Base-by-base conservation (phyloP, 2,329 filamentous ascomycete genomes). In the Neophaeococcomyces mojaviensis region DNA sequence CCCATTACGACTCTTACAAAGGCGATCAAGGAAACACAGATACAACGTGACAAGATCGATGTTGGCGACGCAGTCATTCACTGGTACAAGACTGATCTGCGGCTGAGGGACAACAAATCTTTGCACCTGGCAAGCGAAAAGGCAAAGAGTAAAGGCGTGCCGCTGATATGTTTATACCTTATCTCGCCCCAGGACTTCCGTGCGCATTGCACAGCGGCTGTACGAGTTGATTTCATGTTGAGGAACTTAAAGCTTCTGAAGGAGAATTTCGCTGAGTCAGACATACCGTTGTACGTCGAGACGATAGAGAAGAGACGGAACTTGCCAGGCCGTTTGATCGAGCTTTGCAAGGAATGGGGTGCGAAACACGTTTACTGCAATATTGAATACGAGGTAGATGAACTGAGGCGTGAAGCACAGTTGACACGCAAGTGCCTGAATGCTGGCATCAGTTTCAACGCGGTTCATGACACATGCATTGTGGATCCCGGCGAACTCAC, bases 301-400 rank as follows among this genome's bases (percentile, higher is more conserved):
- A 86, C 79, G 0, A 74, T 88, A 5, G 74, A 81, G 44, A 77
- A 78, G 56, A 72, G 88, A 28, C 82, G 73, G 51, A 64, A 72
- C 1, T 71, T 92, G 0, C 76, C 81, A 0, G 63, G 62, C 1
- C 71, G 80, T 3, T 70, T 95, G 8, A 55, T 84, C 2, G 74
- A 81, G 42, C 67, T 89, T 33, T 77, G 84, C 61, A 68, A 78
- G 24, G 68, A 79, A 50, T 95, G 87, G 88, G 78, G 77, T 0
- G 83, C 79, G 1, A 82, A 73, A 39, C 84, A 92, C 57, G 54
- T 95, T 2, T 94, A 81, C 58, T 81, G 84, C 39, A 95, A 94
- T 59, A 79, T 88, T 47, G 88, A 95, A 61, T 95, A 94, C 58
- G 89, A 95, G 62, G 87, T 94, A 0, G 89, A 96, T 59, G 89